A percentile compares a stretch with the other conserved stretches of the same genome.
Conservation (phyloP, 202 grass and related monocot genomes). For the Zoysia matrella region DNA sequence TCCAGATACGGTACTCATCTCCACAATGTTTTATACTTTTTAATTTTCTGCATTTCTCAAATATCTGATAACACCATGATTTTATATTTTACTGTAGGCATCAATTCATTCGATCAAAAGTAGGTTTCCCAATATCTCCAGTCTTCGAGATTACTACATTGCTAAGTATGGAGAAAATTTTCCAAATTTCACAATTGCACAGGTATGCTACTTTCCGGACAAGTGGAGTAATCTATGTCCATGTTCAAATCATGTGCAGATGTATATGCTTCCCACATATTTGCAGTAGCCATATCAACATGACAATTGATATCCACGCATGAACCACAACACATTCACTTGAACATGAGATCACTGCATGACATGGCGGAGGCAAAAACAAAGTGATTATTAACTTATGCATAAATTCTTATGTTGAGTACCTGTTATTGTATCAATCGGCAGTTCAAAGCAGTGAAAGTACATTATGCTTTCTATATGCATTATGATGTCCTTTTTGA, state of each 20-base stretch:
- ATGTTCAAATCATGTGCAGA: neutral
- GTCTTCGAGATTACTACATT: conserved; percentile 84
- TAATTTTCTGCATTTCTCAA: conserved; percentile 37
- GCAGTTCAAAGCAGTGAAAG: neutral
- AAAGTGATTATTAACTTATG: neutral
- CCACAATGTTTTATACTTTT: neutral
- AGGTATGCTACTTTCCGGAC: conserved; percentile 48
- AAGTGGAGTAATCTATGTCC: neutral
- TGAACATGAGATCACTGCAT: neutral
- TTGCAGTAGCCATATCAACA: neutral
- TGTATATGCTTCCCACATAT: neutral
- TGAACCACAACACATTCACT: conserved; percentile 12
- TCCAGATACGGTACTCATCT: conserved; percentile 84
- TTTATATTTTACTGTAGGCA: conserved; percentile 61
- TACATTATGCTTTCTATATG: neutral
- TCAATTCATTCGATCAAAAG: conserved; percentile 99
- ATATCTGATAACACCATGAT: conserved; percentile 30
- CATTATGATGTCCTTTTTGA: neutral
- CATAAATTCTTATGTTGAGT: neutral
- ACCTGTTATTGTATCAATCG: neutral
- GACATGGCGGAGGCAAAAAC: neutral
- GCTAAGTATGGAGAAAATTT: conserved; percentile 99
- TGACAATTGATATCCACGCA: neutral
- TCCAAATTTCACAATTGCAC: conserved; percentile 93
- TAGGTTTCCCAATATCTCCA: conserved; percentile 88